Evolutionary conservation across 2,329 filamentous ascomycete species (phyloP), one percentile per base, ranked within the genome.

Genomic region (Epichloe sibirici): DNA sequence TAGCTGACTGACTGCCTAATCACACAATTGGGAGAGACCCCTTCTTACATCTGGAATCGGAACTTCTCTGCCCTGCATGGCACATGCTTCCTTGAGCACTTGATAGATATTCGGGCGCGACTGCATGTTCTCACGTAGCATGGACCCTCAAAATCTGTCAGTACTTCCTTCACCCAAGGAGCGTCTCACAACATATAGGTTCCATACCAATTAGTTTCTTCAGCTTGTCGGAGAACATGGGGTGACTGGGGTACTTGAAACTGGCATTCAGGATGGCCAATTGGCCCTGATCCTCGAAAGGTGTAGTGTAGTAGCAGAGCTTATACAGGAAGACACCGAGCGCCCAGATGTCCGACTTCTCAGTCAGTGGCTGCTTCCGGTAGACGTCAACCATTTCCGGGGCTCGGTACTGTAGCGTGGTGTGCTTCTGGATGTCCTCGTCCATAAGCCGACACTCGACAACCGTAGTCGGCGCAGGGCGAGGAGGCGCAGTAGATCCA

Each of bases 321-420:
- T 98, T 98, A 75, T 98, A 98, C 51, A 98, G 71, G 54, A 98
- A 73, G 43, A 98, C 93, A 5, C 93, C 93, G 56, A 98, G 72
- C 1, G 93, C 93, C 93, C 90, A 98, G 34, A 98, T 96, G 68
- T 98, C 93, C 48, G 90, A 94, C 73, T 98, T 98, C 72, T 98
- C 93, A 65, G 98, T 89, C 64, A 98, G 95, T 1, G 93, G 90
- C 61, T 90, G 88, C 69, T 94, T 95, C 57, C 90, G 79, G 71
- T 96, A 98, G 25, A 98, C 93, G 64, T 98, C 93, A 55, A 98
- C 85, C 93, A 98, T 98, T 71, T 98, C 93, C 5, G 93, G 93
- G 66, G 91, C 97, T 59, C 93, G 81, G 67, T 98, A 98, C 68
- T 98, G 93, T 70, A 98, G 78, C 0, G 93, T 98, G 0, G 93